Base-by-base conservation (phyloP, 306 rosid genomes). In the Quercus wislizeni region DNA sequence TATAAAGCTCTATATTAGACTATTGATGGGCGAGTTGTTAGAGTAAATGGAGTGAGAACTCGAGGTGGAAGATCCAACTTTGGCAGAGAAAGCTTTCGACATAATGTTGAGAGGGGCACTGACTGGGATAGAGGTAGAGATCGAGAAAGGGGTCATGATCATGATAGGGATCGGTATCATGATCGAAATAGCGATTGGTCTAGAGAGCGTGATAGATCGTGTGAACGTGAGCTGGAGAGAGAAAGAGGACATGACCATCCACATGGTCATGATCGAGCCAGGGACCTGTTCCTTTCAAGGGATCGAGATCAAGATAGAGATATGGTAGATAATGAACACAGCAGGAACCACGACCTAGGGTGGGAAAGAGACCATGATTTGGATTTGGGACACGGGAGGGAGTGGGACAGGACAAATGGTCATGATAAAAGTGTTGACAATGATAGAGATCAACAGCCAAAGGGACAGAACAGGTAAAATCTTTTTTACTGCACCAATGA, bases 41-140 rank as follows among this genome's bases (percentile, higher is more conserved):
- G 86, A 83, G 99, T 95, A n/a, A 95, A 89, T 82, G 92, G 81
- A 80, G 99, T 90, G 63, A 89, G 81, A 80, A 68, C 84, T 82
- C 87, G 98, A 87, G 91, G 86, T 46, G 96, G 88, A 71, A 86
- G 98, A 70, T 64, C 92, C 18, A 83, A 62, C 80, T 95, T 93
- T 38, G 89, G 91, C 4, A 83, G 97, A 82, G 97, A 90, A 57
- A 81, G 74, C 85, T 77, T 80, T 63, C 84, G 81, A 52, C 76
- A 67, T 43, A 76, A 80, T 55, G 71, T 57, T 68, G 97, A 89
- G 79, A 89, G 96, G 86, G 88, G 84, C 73, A 86, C 86, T 19
- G 90, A 85, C 71, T 88, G 91, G 93, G 93, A 79, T 62, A 85
- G 84, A 6, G 81, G 78, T n/a, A 83, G 91, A 78, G 88, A 82